Percentiles rank a stretch among this genome's conserved stretches.
These are phyloP conservation scores for Vachellia pachyceras DNA, from an alignment of 306 rosid species.

Conservation along the genomic window DNA sequence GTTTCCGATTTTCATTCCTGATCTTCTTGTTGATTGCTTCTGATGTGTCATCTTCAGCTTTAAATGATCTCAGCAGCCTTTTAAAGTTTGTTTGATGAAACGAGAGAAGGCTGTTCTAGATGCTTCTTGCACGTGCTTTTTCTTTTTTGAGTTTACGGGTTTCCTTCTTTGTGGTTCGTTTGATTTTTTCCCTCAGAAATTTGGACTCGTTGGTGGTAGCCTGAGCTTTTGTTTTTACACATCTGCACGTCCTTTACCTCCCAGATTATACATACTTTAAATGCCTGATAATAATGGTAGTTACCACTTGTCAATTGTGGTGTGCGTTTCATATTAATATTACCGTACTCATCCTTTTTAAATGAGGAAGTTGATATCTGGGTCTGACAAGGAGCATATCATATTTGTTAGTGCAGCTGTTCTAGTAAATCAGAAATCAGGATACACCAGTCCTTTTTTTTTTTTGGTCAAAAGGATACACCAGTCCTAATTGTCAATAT, in stretches of 20 bases:
- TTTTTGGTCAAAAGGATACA: no score
- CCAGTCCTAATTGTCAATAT: slow-evolving; percentile 6
- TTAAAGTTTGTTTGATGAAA: no score
- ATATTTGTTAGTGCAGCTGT: slow-evolving; percentile 1
- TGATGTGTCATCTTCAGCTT: slow-evolving; percentile 46
- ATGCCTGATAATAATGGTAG: slow-evolving; percentile 27
- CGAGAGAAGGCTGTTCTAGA: no score
- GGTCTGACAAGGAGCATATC: background rate
- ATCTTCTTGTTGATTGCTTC: slow-evolving; percentile 37
- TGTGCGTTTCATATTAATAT: slow-evolving; percentile 21
- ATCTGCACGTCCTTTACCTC: slow-evolving; percentile 22
- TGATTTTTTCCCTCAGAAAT: slow-evolving; percentile 20
- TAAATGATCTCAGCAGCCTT: no score
- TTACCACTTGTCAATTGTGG: background rate
- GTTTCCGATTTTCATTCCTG: slow-evolving; percentile 20
- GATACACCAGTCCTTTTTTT: background rate
- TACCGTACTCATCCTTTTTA: background rate
- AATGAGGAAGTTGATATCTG: background rate
- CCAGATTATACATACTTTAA: background rate
- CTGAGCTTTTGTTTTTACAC: background rate
- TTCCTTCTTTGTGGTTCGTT: no score
- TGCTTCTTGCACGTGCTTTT: no score
- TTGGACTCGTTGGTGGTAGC: background rate
- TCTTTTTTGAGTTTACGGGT: no score
- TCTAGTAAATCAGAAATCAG: background rate